Evolutionary conservation across 2,329 filamentous ascomycete genomes (phyloP).

Genomic region (Fusarium mundagurra): DNA sequence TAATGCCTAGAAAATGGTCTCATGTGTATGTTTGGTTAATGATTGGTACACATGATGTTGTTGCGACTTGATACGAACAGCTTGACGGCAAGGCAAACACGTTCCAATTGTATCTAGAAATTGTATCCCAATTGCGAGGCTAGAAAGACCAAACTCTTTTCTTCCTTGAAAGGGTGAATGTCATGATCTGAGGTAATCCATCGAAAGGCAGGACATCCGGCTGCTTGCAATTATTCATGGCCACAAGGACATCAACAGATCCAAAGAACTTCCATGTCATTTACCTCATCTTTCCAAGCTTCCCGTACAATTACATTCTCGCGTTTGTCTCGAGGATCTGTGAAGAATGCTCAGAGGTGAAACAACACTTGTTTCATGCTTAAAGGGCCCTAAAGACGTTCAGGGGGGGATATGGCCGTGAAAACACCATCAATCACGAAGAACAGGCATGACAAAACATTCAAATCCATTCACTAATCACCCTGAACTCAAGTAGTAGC

Average conservation of each 20-base stretch:
- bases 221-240: neutral
- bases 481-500: no score
- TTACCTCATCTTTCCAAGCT: no score
- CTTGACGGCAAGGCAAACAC: neutral
- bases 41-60: no score
- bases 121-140: neutral
- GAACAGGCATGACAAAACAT: no score
- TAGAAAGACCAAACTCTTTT: rapidly evolving
- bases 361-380: rapidly evolving
- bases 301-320: rapidly evolving
- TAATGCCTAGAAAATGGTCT: neutral
- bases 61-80: neutral
- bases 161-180: neutral
- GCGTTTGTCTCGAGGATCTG: rapidly evolving
- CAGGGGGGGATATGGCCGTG: rapidly evolving
- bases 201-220: rapidly evolving
- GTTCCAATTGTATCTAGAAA: neutral
- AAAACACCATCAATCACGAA: neutral
- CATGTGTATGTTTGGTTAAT: neutral
- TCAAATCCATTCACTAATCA: no score
- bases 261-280: neutral
- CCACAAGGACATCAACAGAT: neutral
- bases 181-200: neutral
- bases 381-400: neutral
- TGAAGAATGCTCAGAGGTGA: no score